A percentile compares a stretch with the other conserved stretches of the same genome.
These are phyloP conservation scores for Neofusicoccum sp. DNA, from an alignment of 2,329 filamentous ascomycete genomes.

Conservation along the genomic window DNA sequence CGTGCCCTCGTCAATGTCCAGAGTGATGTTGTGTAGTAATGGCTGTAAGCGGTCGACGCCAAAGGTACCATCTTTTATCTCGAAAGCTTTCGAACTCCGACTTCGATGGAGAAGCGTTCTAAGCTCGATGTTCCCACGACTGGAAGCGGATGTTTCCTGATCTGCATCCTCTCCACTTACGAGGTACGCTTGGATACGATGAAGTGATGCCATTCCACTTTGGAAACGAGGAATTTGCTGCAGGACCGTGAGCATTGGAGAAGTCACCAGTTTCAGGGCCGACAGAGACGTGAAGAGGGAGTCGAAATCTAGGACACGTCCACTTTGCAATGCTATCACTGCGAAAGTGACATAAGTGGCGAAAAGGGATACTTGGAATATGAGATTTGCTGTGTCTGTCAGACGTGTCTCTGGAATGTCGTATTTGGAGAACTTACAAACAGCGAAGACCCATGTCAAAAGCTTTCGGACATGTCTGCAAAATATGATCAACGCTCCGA, in stretches of 20 bases:
- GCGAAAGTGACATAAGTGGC: constrained; percentile 26
- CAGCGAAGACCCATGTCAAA: constrained; percentile 22
- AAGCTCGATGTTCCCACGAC: not conserved
- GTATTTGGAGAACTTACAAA: constrained; percentile 13
- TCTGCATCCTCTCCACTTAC: not conserved
- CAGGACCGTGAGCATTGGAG: constrained; percentile 23
- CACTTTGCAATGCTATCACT: constrained; percentile 22
- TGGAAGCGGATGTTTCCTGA: constrained; percentile 5
- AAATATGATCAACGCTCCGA: not conserved
- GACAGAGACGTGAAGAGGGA: constrained; percentile 28
- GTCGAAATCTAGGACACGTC: constrained; percentile 22
- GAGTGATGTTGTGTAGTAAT: constrained; percentile 17
- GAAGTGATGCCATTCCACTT: constrained; percentile 24
- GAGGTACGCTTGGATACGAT: constrained; percentile 25
- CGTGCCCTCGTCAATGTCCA: constrained; percentile 10
- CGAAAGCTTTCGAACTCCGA: not conserved
- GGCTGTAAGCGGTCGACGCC: constrained; percentile 2
- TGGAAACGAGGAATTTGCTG: constrained; percentile 23
- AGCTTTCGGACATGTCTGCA: constrained; percentile 19
- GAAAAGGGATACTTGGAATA: constrained; percentile 25
- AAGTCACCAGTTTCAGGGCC: constrained; percentile 27
- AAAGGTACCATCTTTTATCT: constrained; percentile 10
- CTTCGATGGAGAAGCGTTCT: not conserved
- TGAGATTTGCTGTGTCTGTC: constrained; percentile 20
- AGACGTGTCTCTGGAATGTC: not conserved